phyloP scores from a whole-genome alignment of 2,329 filamentous ascomycete genomes.

The Penicillium aurantiogriseum region DNA sequence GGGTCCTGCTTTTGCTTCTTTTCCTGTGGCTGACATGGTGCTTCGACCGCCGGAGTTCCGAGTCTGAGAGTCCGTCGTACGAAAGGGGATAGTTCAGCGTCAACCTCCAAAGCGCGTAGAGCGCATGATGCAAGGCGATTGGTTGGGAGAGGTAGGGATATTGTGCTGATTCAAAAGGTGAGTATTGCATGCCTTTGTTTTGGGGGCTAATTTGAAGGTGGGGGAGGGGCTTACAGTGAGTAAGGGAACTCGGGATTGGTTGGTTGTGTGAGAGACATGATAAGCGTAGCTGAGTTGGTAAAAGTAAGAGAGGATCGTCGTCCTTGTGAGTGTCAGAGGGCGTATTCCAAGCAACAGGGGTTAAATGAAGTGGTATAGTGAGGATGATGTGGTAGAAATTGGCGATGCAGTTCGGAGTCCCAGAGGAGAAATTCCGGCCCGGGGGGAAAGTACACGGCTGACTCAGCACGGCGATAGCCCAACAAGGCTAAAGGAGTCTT shows the following conservation, averaged over 20 bases:
- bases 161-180: constrained; percentile 52
- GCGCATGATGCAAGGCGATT: constrained; percentile 74
- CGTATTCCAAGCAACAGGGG: background rate
- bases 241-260: constrained; percentile 37
- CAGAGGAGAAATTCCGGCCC: background rate
- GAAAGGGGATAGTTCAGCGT: constrained; percentile 82
- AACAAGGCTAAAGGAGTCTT: background rate
- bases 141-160: constrained; percentile 79
- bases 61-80: constrained; percentile 71
- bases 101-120: constrained; percentile 73
- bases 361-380: background rate
- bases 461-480: background rate
- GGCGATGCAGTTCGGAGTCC: background rate
- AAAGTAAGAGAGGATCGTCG: background rate
- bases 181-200: constrained; percentile 4
- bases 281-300: background rate
- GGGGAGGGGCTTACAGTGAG: constrained; percentile 34
- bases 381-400: background rate
- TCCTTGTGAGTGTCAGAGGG: background rate
- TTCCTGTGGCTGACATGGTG: constrained; percentile 22
- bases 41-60: constrained; percentile 29
- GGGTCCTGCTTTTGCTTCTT: constrained; percentile 25
- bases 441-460: background rate
- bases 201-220: constrained; percentile 3
- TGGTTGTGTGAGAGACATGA: constrained; percentile 24